Evolutionary conservation across 1,284 basidiomycete genomes (phyloP), one percentile per base, ranked within the genome.

Genomic region (Cystobasidiaceae sp.): DNA sequence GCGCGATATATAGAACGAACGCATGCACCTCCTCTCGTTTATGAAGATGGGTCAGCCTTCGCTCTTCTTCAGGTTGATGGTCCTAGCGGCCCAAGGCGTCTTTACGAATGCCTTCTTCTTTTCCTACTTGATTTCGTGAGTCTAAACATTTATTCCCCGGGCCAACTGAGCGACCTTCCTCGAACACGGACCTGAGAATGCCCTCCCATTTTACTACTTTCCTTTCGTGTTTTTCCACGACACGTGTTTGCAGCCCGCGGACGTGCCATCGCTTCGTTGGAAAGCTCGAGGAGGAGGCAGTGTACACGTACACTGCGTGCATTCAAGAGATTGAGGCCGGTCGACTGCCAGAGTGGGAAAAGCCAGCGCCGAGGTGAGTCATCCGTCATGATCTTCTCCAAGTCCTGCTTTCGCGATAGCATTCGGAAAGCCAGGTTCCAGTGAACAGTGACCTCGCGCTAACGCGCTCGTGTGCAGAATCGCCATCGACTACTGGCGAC

Each of bases 231-330:
- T 41, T 41, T 34, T 34, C 32, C 2, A 15, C 34, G 8, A 32
- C 4, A 25, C 25, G 7, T 37, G 23, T 23, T 3, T 3, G 37
- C 39, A 56, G 54, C 0, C 94, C 94, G 0, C 81, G 81, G 61
- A 83, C 85, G 0, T 91, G 89, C 69, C 94, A 97, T 78, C 88
- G 94, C 32, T 97, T 97, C 75, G 93, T 97, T 48, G 94, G 84
- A n/a, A 81, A 90, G 73, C 81, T 98, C 8, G 94, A 97, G 74
- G 93, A 97, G 79, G 93, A 97, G 77, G 93, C 93, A 3, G 90
- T 94, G 4, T 68, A 86, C 48, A 96, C 93, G 23, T 46, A 50
- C 43, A 48, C 62, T 4, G 25, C 48, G n/a, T 46, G 50, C 83
- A 84, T 70, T 86, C 74, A 83, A 50, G 91, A 97, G 67, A 81